Evolutionary conservation across 352 stramenopile genomes (phyloP).

Genomic region (Ochromonadaceae sp.): DNA sequence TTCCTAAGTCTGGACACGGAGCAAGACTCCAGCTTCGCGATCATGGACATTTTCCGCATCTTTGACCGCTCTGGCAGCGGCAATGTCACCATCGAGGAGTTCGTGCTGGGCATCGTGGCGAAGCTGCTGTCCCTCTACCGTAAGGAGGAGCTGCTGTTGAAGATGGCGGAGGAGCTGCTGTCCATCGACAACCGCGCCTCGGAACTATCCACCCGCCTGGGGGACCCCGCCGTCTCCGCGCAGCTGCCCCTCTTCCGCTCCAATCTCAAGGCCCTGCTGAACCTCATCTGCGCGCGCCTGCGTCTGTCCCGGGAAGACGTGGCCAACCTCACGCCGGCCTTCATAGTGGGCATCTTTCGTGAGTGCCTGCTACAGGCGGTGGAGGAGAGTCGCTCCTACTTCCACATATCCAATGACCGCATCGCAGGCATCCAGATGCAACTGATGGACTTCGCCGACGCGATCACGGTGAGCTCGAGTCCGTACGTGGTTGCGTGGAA

Average conservation of each 20-base stretch:
- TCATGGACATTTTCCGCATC: slow-evolving; percentile 9
- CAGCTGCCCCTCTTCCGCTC: no score
- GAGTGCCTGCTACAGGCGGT: not conserved
- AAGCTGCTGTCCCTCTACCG: not conserved
- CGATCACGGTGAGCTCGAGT: no score
- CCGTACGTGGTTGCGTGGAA: no score
- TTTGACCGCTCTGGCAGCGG: slow-evolving; percentile 6
- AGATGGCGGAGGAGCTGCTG: slow-evolving; percentile 4
- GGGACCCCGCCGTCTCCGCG: no score
- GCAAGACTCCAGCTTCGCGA: not conserved
- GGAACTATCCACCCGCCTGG: no score
- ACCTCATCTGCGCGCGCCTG: no score
- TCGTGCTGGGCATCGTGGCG: not conserved
- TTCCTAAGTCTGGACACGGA: slow-evolving; percentile 1
- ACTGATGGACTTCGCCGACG: no score
- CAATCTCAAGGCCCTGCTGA: no score
- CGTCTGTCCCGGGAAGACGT: no score
- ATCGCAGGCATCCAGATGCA: not conserved
- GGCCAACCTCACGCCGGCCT: not conserved
- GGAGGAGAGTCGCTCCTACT: not conserved
- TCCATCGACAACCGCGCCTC: not conserved
- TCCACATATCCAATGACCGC: not conserved
- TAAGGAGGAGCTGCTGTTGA: not conserved
- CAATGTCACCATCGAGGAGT: not conserved
- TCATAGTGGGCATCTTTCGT: not conserved